Percentiles rank a stretch among this genome's conserved stretches.
Evolutionary conservation across 768 basidiomycete genomes (phyloP).

Genomic region (Tephrocybe sp.): DNA sequence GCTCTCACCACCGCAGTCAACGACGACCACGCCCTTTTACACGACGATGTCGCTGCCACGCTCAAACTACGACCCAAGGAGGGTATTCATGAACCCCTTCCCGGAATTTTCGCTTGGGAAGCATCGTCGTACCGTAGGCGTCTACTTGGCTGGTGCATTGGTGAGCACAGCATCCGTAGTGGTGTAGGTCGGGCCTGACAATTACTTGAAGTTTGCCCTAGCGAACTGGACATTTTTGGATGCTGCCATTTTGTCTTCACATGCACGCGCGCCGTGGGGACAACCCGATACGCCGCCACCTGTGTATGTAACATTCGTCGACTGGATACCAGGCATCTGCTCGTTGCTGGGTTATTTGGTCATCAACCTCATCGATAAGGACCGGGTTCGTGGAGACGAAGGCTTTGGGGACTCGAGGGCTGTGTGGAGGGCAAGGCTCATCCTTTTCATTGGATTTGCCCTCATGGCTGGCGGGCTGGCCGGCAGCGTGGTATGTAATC

Average conservation of each 20-base stretch:
- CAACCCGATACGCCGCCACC: constrained; percentile 61
- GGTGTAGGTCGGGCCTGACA: neutral
- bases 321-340: constrained; percentile 97
- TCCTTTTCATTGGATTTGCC: constrained; percentile 94
- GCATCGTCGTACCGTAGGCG: constrained; percentile 78
- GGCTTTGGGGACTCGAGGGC: constrained; percentile 78
- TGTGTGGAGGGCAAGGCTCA: constrained; percentile 87
- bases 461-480: constrained; percentile 97
- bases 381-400: constrained; percentile 76
- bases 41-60: constrained; percentile 59
- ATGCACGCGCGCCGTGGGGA: constrained; percentile 74
- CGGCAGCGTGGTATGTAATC: constrained; percentile 83
- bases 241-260: constrained; percentile 85
- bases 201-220: constrained; percentile 73
- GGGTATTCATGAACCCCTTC: constrained; percentile 86
- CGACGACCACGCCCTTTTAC: constrained; percentile 8
- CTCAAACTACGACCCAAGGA: constrained; percentile 81
- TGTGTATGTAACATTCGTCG: constrained; percentile 84
- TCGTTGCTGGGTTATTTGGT: constrained; percentile 90
- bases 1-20: constrained; percentile 12
- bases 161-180: constrained; percentile 47
- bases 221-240: constrained; percentile 96
- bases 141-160: constrained; percentile 89
- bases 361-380: constrained; percentile 94
- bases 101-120: constrained; percentile 73